A percentile compares a stretch with the other conserved stretches of the same genome.
Evolutionary conservation across 768 basidiomycete genomes (phyloP).

Genomic region (Tricholoma saponaceum): DNA sequence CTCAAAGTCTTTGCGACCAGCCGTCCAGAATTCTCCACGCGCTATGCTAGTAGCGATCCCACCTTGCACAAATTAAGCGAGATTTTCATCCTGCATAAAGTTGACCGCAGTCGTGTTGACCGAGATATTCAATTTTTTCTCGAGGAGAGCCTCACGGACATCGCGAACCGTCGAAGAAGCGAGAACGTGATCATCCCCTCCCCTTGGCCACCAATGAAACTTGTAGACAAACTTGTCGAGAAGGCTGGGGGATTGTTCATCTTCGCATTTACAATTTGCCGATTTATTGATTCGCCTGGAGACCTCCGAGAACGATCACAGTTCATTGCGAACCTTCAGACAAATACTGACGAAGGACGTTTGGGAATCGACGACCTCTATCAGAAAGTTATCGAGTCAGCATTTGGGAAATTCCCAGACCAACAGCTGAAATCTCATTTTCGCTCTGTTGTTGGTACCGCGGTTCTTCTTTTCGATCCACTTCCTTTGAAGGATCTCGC

Average conservation of each 20-base stretch:
- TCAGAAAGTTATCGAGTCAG: slow-evolving; percentile 6
- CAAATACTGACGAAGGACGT: neutral
- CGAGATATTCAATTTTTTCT: slow-evolving; percentile 15
- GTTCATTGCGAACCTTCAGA: slow-evolving; percentile 3
- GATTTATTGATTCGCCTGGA: slow-evolving; percentile 13
- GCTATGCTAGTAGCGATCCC: slow-evolving; percentile 1
- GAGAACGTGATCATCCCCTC: neutral
- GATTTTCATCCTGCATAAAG: slow-evolving; percentile 18
- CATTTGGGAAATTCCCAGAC: slow-evolving; percentile 3
- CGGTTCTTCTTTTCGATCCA: slow-evolving; percentile 8
- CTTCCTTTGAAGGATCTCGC: slow-evolving; percentile 7
- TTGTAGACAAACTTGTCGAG: slow-evolving; percentile 4
- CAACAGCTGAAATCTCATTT: slow-evolving; percentile 1
- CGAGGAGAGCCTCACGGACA: neutral
- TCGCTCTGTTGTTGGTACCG: slow-evolving; percentile 9
- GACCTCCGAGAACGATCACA: slow-evolving; percentile 9
- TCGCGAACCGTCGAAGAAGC: neutral
- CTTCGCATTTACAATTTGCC: slow-evolving; percentile 13
- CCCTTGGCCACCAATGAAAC: slow-evolving; percentile 14
- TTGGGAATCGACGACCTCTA: slow-evolving; percentile 6
- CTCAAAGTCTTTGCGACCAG: slow-evolving; percentile 18
- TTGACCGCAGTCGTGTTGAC: slow-evolving; percentile 12
- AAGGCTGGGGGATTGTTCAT: slow-evolving; percentile 13
- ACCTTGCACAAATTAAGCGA: slow-evolving; percentile 2
- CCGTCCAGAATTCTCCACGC: slow-evolving; percentile 8